These are phyloP conservation scores for Didymella keratinophila DNA, from an alignment of 2,329 filamentous ascomycete species.

Conservation along the genomic window DNA sequence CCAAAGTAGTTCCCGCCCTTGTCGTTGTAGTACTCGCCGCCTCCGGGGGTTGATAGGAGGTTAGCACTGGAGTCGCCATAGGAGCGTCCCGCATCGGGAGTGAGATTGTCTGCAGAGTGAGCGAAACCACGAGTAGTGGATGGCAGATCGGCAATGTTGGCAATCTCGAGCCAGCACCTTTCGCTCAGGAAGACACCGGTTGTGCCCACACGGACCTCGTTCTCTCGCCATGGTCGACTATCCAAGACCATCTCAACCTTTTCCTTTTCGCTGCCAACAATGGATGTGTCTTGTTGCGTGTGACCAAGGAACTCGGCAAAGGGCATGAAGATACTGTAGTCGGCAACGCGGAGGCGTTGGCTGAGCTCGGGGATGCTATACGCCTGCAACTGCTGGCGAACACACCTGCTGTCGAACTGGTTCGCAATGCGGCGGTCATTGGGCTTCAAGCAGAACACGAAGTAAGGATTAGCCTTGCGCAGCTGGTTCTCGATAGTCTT, in stretches of 20 bases:
- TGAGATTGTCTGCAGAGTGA: slow-evolving; percentile 59
- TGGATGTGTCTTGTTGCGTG: slow-evolving; percentile 80
- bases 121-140: slow-evolving; percentile 57
- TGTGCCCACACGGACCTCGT: slow-evolving; percentile 88
- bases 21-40: slow-evolving; percentile 74
- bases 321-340: slow-evolving; percentile 94
- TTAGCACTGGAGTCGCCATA: slow-evolving; percentile 68
- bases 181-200: slow-evolving; percentile 97
- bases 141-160: slow-evolving; percentile 67
- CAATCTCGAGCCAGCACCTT: slow-evolving; percentile 91
- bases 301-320: slow-evolving; percentile 95
- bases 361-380: slow-evolving; percentile 98
- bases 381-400: slow-evolving; percentile 91
- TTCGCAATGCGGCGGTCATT: slow-evolving; percentile 97
- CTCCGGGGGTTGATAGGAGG: slow-evolving; percentile 62
- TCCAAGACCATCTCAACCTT: slow-evolving; percentile 92
- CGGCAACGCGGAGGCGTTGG: slow-evolving; percentile 87
- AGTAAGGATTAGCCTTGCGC: slow-evolving; percentile 89
- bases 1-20: slow-evolving; percentile 85
- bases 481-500: slow-evolving; percentile 92
- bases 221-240: slow-evolving; percentile 88
- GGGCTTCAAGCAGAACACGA: slow-evolving; percentile 95
- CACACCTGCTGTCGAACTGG: slow-evolving; percentile 98
- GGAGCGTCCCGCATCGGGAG: slow-evolving; percentile 58
- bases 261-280: slow-evolving; percentile 91